A percentile compares a stretch with the other conserved stretches of the same genome.
These are phyloP conservation scores for Tolypocladium sp. DNA, from an alignment of 2,329 filamentous ascomycete species.

Conservation along the genomic window DNA sequence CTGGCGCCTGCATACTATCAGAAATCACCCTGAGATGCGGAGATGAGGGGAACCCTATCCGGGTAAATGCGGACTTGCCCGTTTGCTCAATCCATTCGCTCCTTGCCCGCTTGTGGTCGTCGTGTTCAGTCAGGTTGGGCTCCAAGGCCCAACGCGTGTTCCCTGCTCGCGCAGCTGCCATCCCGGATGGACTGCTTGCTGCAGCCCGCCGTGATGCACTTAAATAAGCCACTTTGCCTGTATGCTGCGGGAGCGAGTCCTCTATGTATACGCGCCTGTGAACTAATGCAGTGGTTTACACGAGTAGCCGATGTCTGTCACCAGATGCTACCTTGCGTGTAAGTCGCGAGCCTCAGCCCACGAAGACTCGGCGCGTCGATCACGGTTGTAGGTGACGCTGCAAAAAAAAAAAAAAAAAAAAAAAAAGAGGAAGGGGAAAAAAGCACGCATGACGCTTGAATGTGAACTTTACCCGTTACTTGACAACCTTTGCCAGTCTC, in stretches of 20 bases:
- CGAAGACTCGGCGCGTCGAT: neutral
- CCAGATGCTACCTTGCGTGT: neutral
- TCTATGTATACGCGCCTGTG: neutral
- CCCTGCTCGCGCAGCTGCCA: constrained; percentile 1
- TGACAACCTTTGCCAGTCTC: too few relatives aligned
- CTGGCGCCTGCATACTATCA: neutral
- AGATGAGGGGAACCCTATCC: neutral
- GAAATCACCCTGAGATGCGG: neutral
- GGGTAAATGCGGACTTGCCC: neutral
- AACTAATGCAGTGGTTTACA: neutral
- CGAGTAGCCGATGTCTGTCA: neutral
- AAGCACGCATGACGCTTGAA: neutral
- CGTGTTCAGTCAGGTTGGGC: constrained; percentile 2
- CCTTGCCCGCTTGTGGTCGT: neutral
- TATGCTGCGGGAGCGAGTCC: too few relatives aligned
- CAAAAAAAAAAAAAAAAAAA: too few relatives aligned
- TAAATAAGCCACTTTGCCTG: neutral
- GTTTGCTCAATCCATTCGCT: neutral
- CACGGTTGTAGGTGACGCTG: neutral
- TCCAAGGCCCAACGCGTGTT: constrained; percentile 2
- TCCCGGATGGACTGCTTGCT: neutral
- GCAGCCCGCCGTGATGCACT: neutral
- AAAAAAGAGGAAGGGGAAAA: too few relatives aligned
- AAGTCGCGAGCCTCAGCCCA: neutral
- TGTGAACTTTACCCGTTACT: too few relatives aligned